Conservation (phyloP, 2,329 filamentous ascomycete species). For the Mycogone perniciosa region DNA sequence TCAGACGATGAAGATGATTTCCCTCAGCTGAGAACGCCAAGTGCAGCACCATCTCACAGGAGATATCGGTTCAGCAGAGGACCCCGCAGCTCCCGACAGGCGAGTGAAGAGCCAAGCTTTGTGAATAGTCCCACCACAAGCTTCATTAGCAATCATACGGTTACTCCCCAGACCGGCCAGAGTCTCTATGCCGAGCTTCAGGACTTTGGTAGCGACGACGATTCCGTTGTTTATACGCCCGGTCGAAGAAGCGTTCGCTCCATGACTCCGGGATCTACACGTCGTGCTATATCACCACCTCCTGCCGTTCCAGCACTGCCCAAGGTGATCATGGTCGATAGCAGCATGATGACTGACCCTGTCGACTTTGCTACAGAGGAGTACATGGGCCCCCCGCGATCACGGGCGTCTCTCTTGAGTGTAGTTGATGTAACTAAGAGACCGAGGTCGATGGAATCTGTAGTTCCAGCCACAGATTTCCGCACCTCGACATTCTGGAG, state of each 20-base stretch:
- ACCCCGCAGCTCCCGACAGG: constrained; percentile 54
- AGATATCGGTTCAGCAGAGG: constrained; percentile 67
- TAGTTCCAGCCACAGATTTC: constrained; percentile 25
- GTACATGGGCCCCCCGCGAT: constrained; percentile 8
- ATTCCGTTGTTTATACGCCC: constrained; percentile 51
- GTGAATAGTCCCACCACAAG: constrained; percentile 56
- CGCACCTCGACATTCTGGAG: constrained; percentile 22
- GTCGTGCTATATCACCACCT: constrained; percentile 38
- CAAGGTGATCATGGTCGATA: constrained; percentile 52
- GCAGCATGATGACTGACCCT: constrained; percentile 55
- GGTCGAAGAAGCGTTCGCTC: constrained; percentile 43
- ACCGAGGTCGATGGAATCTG: constrained; percentile 38
- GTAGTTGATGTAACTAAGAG: constrained; percentile 25
- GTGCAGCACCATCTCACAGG: constrained; percentile 52
- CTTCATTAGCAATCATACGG: constrained; percentile 42
- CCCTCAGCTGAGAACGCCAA: constrained; percentile 54
- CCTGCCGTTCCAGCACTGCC: constrained; percentile 45
- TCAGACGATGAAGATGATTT: constrained; percentile 65
- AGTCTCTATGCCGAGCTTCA: constrained; percentile 89
- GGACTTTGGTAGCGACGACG: constrained; percentile 69
- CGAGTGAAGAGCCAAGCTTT: constrained; percentile 52
- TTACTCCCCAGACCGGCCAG: constrained; percentile 53
- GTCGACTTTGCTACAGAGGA: constrained; percentile 32
- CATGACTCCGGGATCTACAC: constrained; percentile 42
- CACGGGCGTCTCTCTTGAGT: constrained; percentile 18